Evolutionary conservation across 2,329 filamentous ascomycete genomes (phyloP), one percentile per base, ranked within the genome.

Genomic region (Rugonectria rugulosa): DNA sequence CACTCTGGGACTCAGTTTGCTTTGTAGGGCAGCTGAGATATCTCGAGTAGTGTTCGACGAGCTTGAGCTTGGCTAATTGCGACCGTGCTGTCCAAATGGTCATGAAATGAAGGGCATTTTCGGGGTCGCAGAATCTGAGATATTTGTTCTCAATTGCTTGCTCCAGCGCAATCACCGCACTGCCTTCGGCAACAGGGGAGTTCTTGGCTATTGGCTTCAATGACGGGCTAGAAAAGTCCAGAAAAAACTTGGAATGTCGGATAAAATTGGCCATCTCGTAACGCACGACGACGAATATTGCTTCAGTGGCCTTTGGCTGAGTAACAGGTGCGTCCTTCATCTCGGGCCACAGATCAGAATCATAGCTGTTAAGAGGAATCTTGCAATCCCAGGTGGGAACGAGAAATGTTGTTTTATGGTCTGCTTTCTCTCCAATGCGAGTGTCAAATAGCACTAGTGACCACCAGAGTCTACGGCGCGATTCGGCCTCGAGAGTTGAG

Each of bases 381-480:
- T 62, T 68, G 56, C 79, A 81, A 52, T 80, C 72, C 76, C 76
- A 79, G 0, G 65, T 68, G 0, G 75, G 75, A 2, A 50, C 42
- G 1, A 78, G 60, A 1, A 56, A 59, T 0, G 70, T 56, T 4
- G 61, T 57, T 9, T 71, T 72, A 32, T 65, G 72, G 23, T 78
- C 73, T 2, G 77, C 67, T 55, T 87, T 65, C 59, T 87, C 84
- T 59, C 79, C 71, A 11, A 85, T 77, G 14, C 86, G 83, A 40
- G 71, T 69, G 61, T 89, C 86, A 51, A 87, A 83, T 3, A 82
- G 67, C 0, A 82, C 69, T 1, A 89, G 69, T 0, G 82, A 75
- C 85, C 85, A 88, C 85, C 85, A 88, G 0, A 88, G 75, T 27
- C 85, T 73, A 24, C 85, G 79, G 11, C 84, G 79, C 74, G 87